phyloP scores from a whole-genome alignment of 83 land plant species.

The Picea mariana region DNA sequence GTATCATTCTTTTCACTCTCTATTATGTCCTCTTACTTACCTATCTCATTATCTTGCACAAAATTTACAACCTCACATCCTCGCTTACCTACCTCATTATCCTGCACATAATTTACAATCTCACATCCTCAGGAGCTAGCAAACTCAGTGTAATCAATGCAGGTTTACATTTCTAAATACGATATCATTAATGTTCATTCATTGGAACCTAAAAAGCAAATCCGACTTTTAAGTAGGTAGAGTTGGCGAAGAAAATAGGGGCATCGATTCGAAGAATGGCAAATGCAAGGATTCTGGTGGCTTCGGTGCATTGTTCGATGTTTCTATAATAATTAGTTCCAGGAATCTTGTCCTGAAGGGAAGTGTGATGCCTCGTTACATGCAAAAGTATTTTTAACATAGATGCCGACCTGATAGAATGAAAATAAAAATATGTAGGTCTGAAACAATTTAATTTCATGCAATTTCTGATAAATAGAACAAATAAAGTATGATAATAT shows the following conservation, averaged over 20 bases:
- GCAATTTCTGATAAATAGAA: background rate
- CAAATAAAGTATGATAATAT: too few relatives aligned
- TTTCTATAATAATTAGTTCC: conserved; percentile 64
- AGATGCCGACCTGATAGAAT: conserved; percentile 25
- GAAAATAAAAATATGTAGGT: conserved; percentile 36
- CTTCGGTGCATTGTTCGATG: conserved; percentile 67
- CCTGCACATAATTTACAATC: too few relatives aligned
- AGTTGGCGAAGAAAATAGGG: conserved; percentile 67
- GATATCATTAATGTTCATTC: background rate
- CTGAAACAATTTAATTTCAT: background rate
- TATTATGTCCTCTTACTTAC: too few relatives aligned
- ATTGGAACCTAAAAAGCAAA: background rate
- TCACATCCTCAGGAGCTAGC: too few relatives aligned
- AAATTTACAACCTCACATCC: too few relatives aligned
- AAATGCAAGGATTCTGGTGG: conserved; percentile 56
- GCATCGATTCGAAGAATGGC: conserved; percentile 80
- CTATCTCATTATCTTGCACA: too few relatives aligned
- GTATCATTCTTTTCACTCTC: too few relatives aligned
- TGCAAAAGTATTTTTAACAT: conserved; percentile 67
- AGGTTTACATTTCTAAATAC: background rate
- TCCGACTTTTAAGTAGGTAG: conserved; percentile 60
- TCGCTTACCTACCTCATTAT: too few relatives aligned
- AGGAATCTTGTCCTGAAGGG: conserved; percentile 62
- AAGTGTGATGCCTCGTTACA: conserved; percentile 76
- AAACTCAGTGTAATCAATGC: background rate